Base-by-base conservation (phyloP, 805 yeast species). In the Wickerhamomyces queroliae region DNA sequence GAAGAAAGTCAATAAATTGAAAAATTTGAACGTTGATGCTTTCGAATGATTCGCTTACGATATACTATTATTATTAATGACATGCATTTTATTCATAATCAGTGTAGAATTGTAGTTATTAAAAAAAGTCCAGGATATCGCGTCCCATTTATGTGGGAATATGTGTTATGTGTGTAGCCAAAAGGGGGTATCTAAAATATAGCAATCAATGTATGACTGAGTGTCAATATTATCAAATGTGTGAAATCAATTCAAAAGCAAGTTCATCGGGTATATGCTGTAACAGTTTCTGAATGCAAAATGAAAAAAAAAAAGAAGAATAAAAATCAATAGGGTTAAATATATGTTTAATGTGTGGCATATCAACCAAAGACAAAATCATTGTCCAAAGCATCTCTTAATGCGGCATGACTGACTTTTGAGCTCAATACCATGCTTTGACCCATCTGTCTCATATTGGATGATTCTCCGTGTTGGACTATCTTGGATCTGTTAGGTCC, bases 401-500 rank as follows among this genome's bases (percentile, higher is more conserved):
- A 38, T 7, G 56, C 57, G 15, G 46, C 43, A 41, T 55, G 53
- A 23, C 56, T 55, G 16, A 55, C 46, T 38, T 49, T 40, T 4
- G 56, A 47, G n/a, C 50, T 43, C 10, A 52, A 34, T 10, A 55
- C 57, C 7, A 47, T 26, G 8, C 48, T 39, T 15, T 45, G 48
- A 5, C 46, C 45, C 24, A 52, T 39, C n/a, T 45, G 48, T 5
- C 46, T 44, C 24, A 52, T n/a, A 1, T 45, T 23, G 3, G 58
- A 53, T 13, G 52, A 40, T 26, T 50, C 57, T 3, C 59, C 59
- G 37, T 52, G 54, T 33, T 52, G 52, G 4, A 55, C 46, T 21
- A 48, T 46, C 31, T 45, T 50, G n/a, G 53, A 47, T 5, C 56
- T 45, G 36, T 53, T 47, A 12, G 58, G 52, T 2, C 59, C 59